Conservation (phyloP, 257 asterid species). For the Linderniella brevidens region DNA sequence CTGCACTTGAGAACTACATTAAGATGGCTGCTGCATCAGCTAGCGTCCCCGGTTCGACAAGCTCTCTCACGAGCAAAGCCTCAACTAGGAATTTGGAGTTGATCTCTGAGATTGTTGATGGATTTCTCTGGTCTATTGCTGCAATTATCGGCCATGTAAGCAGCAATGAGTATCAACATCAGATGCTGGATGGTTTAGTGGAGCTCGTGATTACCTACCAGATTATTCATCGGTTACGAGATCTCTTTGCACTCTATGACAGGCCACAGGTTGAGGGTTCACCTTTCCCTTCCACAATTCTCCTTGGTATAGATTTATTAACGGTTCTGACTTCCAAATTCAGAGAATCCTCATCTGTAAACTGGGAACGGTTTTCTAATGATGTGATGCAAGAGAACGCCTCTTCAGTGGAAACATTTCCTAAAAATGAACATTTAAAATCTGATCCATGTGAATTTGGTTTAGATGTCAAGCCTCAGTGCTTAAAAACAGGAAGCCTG, state of each 20-base stretch:
- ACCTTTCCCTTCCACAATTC: conserved; percentile 88
- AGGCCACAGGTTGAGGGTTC: conserved; percentile 95
- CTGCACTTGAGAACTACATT: conserved; percentile 83
- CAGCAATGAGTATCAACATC: conserved; percentile 49
- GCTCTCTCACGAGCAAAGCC: conserved; percentile 36
- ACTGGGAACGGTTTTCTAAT: conserved; percentile 48
- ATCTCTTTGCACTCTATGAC: conserved; percentile 94
- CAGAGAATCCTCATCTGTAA: conserved; percentile 48
- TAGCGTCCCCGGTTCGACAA: conserved; percentile 42
- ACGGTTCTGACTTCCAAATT: conserved; percentile 69
- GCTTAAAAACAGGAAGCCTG: conserved; percentile 11
- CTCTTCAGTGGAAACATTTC: conserved; percentile 12
- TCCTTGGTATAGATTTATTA: conserved; percentile 68
- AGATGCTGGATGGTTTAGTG: conserved; percentile 76
- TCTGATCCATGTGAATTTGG: conserved; percentile 14
- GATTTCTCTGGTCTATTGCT: conserved; percentile 68
- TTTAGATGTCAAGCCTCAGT: conserved; percentile 10
- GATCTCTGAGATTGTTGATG: conserved; percentile 66
- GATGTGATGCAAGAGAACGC: conserved; percentile 17
- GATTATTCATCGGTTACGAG: conserved; percentile 80
- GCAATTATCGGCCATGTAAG: conserved; percentile 55
- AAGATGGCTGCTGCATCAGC: conserved; percentile 89
- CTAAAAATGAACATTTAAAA: conserved; percentile 22
- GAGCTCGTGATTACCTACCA: conserved; percentile 89
- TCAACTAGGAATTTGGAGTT: conserved; percentile 43